Percentiles rank a stretch among this genome's conserved stretches.
phyloP scores from a whole-genome alignment of 495 filamentous ascomycete genomes.

The Lophiostoma macrostomum region DNA sequence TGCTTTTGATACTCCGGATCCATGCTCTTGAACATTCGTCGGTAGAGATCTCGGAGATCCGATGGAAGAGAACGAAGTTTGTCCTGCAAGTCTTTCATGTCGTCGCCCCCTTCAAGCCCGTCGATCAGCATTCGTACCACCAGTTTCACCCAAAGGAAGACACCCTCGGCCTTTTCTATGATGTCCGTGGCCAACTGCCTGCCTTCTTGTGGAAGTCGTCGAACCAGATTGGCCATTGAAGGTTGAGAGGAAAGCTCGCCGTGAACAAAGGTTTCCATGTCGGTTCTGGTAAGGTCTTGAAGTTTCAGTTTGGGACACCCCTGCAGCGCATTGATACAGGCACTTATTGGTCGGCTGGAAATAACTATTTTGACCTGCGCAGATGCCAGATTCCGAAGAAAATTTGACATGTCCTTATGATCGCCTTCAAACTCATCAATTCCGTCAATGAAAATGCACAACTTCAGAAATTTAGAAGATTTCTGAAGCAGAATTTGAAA shows the following conservation, averaged over 20 bases:
- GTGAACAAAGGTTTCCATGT: too few species aligned
- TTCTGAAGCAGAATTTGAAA: neutral
- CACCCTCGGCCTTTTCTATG: constrained; percentile 10
- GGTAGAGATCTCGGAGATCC: constrained; percentile 1
- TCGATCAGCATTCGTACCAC: constrained; percentile 5
- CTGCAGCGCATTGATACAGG: too few species aligned
- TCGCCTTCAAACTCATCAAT: constrained; percentile 8
- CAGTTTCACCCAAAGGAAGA: constrained; percentile 10
- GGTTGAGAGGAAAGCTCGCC: too few species aligned
- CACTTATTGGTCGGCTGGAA: constrained; percentile 11
- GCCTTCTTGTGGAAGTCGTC: constrained; percentile 1
- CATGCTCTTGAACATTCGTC: neutral
- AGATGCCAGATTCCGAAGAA: neutral
- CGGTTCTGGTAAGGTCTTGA: too few species aligned
- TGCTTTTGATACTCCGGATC: neutral
- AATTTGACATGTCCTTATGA: constrained; percentile 2
- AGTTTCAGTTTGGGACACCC: too few species aligned
- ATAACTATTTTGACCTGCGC: constrained; percentile 7
- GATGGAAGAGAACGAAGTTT: neutral
- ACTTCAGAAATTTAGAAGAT: neutral
- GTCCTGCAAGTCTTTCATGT: neutral
- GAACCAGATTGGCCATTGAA: constrained; percentile 5
- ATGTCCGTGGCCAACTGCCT: constrained; percentile 3
- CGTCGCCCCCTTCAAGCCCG: neutral
- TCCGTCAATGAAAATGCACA: constrained; percentile 12